Conservation (phyloP, 495 filamentous ascomycete genomes). For the Thozetella sp. region DNA sequence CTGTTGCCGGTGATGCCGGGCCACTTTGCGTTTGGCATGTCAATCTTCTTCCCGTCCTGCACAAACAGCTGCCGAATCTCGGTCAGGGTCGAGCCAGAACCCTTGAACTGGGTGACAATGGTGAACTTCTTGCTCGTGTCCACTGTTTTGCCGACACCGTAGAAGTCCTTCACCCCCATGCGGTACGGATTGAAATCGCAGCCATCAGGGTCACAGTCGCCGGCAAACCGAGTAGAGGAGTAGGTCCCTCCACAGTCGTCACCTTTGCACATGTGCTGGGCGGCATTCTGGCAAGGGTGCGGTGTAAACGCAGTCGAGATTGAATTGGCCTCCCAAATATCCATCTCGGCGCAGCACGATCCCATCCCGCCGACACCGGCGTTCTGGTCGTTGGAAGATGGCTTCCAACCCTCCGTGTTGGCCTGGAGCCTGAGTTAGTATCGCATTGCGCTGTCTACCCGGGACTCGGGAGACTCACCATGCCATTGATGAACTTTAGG, state of each 20-base stretch:
- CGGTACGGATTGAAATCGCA: slow-evolving; percentile 80
- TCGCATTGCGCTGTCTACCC: slow-evolving; percentile 35
- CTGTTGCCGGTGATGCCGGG: slow-evolving; percentile 51
- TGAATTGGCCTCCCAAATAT: slow-evolving; percentile 69
- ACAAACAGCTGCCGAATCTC: slow-evolving; percentile 72
- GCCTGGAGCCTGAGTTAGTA: slow-evolving; percentile 22
- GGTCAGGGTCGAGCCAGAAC: slow-evolving; percentile 41
- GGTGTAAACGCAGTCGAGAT: slow-evolving; percentile 63
- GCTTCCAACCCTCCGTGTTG: slow-evolving; percentile 60
- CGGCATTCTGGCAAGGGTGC: slow-evolving; percentile 61
- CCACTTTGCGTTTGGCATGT: slow-evolving; percentile 48
- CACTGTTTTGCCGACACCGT: slow-evolving; percentile 59
- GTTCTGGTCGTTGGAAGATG: slow-evolving; percentile 57
- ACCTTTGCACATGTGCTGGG: slow-evolving; percentile 54
- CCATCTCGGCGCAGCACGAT: slow-evolving; percentile 72
- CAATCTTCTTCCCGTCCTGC: slow-evolving; percentile 63
- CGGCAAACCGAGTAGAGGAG: slow-evolving; percentile 44
- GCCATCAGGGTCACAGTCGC: slow-evolving; percentile 67
- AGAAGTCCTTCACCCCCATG: slow-evolving; percentile 61
- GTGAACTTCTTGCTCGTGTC: slow-evolving; percentile 68
- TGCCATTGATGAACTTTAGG: slow-evolving; percentile 48
- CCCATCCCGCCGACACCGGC: slow-evolving; percentile 59
- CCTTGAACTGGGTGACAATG: slow-evolving; percentile 69
- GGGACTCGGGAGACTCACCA: slow-evolving; percentile 42
- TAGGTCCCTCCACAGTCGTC: slow-evolving; percentile 48